phyloP scores from a whole-genome alignment of 2,329 filamentous ascomycete species.

The Zopfia rhizophila region DNA sequence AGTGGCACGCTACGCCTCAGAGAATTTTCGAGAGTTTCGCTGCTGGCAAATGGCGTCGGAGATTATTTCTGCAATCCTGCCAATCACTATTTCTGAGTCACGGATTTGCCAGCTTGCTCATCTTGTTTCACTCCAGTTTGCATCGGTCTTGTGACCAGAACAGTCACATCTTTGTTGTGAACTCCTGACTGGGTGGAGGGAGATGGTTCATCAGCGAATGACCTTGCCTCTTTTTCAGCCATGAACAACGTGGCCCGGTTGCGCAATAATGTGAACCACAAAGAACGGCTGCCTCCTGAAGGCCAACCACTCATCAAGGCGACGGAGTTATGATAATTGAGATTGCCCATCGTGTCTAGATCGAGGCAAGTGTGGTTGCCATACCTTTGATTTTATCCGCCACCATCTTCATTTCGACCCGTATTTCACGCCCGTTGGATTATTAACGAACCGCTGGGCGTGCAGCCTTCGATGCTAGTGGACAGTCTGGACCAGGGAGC shows the following conservation, averaged over 20 bases:
- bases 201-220: slow-evolving; percentile 16
- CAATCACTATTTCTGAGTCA: slow-evolving; percentile 40
- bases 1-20: slow-evolving; percentile 39
- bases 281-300: slow-evolving; percentile 8
- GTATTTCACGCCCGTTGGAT: slow-evolving; percentile 43
- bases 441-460: slow-evolving; percentile 27
- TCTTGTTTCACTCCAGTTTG: slow-evolving; percentile 24
- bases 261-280: slow-evolving; percentile 34
- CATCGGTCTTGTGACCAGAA: slow-evolving; percentile 34
- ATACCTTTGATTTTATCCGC: slow-evolving; percentile 32
- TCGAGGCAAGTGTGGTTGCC: slow-evolving; percentile 28
- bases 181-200: slow-evolving; percentile 21
- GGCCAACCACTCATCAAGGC: not conserved
- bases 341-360: slow-evolving; percentile 28
- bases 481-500: slow-evolving; percentile 31
- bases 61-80: slow-evolving; percentile 39
- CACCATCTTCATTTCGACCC: slow-evolving; percentile 32
- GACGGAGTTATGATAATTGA: slow-evolving; percentile 18
- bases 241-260: slow-evolving; percentile 36
- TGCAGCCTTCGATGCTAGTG: slow-evolving; percentile 27
- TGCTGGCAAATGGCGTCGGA: slow-evolving; percentile 43
- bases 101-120: slow-evolving; percentile 11
- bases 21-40: slow-evolving; percentile 45
- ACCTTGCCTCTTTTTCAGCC: slow-evolving; percentile 21
- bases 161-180: slow-evolving; percentile 30